Evolutionary conservation across 2,329 filamentous ascomycete genomes (phyloP).

Genomic region (Colletotrichum kahawae): DNA sequence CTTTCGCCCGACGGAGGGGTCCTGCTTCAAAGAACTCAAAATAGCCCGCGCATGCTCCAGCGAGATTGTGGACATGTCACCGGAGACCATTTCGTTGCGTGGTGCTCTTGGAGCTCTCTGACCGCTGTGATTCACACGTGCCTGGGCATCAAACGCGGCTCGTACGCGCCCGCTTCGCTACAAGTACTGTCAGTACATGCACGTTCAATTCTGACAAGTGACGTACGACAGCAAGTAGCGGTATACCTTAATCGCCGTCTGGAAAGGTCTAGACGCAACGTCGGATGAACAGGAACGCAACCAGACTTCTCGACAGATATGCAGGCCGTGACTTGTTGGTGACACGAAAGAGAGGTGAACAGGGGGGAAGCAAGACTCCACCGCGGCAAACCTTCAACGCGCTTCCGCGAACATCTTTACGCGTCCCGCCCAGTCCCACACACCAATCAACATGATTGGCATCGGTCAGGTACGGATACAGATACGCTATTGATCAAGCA

Average conservation of each 20-base stretch:
- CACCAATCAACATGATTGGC: not conserved
- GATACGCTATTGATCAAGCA: not conserved
- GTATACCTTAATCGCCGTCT: not conserved
- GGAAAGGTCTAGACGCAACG: not conserved
- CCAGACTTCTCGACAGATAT: not conserved
- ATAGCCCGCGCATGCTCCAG: too few species aligned
- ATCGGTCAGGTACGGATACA: not conserved
- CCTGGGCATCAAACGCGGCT: not conserved
- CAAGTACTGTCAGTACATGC: not conserved
- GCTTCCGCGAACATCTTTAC: not conserved
- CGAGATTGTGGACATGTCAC: too few species aligned
- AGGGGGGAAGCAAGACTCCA: not conserved
- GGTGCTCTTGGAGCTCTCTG: too few species aligned
- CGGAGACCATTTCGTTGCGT: too few species aligned
- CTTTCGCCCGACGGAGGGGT: too few species aligned
- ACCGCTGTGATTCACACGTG: not conserved
- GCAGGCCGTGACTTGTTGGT: not conserved
- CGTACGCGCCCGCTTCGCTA: not conserved
- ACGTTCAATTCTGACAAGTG: not conserved
- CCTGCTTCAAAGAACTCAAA: too few species aligned
- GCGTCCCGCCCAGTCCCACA: not conserved
- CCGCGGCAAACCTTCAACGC: not conserved
- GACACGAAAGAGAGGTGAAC: not conserved
- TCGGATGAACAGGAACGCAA: not conserved
- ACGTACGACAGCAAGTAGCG: not conserved